Conservation (phyloP, 2,329 filamentous ascomycete species). For the Alternaria triticimaculans region DNA sequence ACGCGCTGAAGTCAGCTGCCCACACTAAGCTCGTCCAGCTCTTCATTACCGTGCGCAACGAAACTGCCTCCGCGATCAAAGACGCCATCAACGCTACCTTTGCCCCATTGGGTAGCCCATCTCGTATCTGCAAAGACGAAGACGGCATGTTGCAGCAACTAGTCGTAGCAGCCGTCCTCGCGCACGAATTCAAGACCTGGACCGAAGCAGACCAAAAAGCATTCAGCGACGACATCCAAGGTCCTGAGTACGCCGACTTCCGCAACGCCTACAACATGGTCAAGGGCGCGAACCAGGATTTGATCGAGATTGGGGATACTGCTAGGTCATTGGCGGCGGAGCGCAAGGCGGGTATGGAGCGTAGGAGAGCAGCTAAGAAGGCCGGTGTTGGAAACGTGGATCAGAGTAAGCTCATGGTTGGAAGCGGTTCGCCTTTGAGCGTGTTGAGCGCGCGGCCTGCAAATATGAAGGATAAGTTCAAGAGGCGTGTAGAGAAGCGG, state of each 20-base stretch:
- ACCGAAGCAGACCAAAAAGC: not conserved
- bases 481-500: not conserved
- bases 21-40: slow-evolving; percentile 2
- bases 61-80: not conserved
- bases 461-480: not conserved
- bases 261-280: not conserved
- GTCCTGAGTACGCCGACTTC: slow-evolving; percentile 2
- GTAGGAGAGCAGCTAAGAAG: not conserved
- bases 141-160: slow-evolving; percentile 6
- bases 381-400: not conserved
- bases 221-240: not conserved
- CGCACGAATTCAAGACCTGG: not conserved
- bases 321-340: not conserved
- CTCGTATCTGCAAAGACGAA: slow-evolving; percentile 8
- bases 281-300: not conserved
- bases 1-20: slow-evolving; percentile 4
- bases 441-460: not conserved
- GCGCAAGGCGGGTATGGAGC: not conserved
- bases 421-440: not conserved
- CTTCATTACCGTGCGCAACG: not conserved
- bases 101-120: not conserved
- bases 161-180: not conserved
- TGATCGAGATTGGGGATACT: not conserved
- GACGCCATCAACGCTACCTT: slow-evolving; percentile 2
- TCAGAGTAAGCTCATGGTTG: not conserved